Evolutionary conservation across 495 filamentous ascomycete genomes (phyloP).

Genomic region (Talaromyces liani): DNA sequence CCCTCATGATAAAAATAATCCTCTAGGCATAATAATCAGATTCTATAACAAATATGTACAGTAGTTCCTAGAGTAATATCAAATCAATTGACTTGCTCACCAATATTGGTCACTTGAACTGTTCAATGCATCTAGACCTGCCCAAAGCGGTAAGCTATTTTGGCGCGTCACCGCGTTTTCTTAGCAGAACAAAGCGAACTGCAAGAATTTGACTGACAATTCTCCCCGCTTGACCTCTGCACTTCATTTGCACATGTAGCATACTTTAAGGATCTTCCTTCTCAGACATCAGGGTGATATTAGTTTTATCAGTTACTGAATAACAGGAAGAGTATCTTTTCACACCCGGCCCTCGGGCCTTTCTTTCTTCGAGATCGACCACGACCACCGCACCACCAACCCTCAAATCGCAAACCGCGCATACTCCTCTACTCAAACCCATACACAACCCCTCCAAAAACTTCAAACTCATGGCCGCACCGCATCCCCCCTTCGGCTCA

Average conservation of each 20-base stretch:
- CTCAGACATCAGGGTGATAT: not conserved
- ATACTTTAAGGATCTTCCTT: too few species aligned
- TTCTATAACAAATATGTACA: too few species aligned
- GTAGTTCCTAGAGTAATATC: too few species aligned
- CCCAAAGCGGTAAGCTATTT: constrained; percentile 4
- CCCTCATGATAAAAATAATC: too few species aligned
- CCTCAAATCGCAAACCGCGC: not conserved
- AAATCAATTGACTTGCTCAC: too few species aligned
- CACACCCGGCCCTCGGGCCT: not conserved
- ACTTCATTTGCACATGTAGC: not conserved
- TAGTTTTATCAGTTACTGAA: not conserved
- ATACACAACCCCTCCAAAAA: too few species aligned
- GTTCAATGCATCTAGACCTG: not conserved
- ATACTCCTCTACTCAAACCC: too few species aligned
- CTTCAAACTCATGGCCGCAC: constrained; percentile 23
- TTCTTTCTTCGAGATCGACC: not conserved
- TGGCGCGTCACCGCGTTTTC: not conserved
- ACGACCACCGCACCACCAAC: not conserved
- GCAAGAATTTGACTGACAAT: not conserved
- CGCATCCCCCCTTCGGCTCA: constrained; percentile 40
- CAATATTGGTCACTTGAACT: too few species aligned
- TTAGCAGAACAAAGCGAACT: not conserved
- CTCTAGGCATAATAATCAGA: too few species aligned
- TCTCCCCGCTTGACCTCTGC: not conserved
- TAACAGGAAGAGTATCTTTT: not conserved